These are phyloP conservation scores for Fusarium sp. DNA, from an alignment of 2,329 filamentous ascomycete species.

Conservation along the genomic window DNA sequence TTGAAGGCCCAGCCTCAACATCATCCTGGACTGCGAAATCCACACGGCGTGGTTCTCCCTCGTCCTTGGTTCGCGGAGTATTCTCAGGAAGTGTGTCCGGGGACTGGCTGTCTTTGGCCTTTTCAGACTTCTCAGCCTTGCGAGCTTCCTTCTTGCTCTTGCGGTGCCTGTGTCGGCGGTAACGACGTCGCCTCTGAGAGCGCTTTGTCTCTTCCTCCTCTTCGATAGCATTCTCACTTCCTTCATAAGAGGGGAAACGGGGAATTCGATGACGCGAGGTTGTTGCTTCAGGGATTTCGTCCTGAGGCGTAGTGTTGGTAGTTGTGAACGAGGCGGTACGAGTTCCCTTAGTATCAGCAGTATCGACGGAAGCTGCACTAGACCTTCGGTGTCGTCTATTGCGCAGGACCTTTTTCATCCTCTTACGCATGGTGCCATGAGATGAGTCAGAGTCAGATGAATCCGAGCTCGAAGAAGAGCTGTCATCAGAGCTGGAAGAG, in stretches of 20 bases:
- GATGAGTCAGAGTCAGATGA: slow-evolving; percentile 72
- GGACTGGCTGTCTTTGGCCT: slow-evolving; percentile 43
- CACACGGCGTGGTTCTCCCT: slow-evolving; percentile 66
- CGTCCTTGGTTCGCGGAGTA: slow-evolving; percentile 25
- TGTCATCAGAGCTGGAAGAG: slow-evolving; percentile 70
- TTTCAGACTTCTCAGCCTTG: slow-evolving; percentile 44
- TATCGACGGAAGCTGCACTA: slow-evolving; percentile 77
- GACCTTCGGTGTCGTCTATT: slow-evolving; percentile 80
- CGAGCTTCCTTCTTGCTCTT: slow-evolving; percentile 60
- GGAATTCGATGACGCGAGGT: slow-evolving; percentile 54
- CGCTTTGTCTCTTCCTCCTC: slow-evolving; percentile 58
- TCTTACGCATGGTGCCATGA: slow-evolving; percentile 75
- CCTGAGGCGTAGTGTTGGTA: slow-evolving; percentile 51
- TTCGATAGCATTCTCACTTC: slow-evolving; percentile 60
- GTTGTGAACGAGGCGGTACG: slow-evolving; percentile 60
- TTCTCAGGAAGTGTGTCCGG: slow-evolving; percentile 52
- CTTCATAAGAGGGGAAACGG: slow-evolving; percentile 54
- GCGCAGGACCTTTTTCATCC: slow-evolving; percentile 81
- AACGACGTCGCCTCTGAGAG: slow-evolving; percentile 52
- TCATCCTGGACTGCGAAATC: slow-evolving; percentile 64
- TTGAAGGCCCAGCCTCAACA: slow-evolving; percentile 38
- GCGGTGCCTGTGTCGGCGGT: slow-evolving; percentile 55
- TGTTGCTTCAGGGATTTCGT: slow-evolving; percentile 58
- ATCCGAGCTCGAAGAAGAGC: slow-evolving; percentile 74
- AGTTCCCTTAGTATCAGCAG: slow-evolving; percentile 51